Percentiles rank a stretch among this genome's conserved stretches.
Conservation (phyloP, 345 rosid genomes). For the Dipteronia sinensis region DNA sequence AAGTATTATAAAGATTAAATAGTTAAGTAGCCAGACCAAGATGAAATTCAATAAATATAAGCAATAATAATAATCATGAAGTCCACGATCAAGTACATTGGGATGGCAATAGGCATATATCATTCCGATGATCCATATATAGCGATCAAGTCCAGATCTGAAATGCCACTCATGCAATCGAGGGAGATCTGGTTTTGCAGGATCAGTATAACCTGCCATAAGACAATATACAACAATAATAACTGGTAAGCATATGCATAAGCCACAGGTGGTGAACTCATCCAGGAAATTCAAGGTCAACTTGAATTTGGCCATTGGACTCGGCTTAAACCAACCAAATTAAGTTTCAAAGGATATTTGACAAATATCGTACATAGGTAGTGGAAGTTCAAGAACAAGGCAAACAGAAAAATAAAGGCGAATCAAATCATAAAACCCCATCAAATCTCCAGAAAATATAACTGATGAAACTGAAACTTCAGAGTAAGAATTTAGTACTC, state of each 20-base stretch:
- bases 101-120: constrained; percentile 95
- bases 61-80: background rate
- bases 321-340: background rate
- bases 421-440: background rate
- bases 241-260: background rate
- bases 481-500: background rate
- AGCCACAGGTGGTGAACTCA: constrained; percentile 13
- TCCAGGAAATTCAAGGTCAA: background rate
- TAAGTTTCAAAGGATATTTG: background rate
- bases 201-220: constrained; percentile 80
- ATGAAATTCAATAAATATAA: background rate
- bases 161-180: constrained; percentile 93
- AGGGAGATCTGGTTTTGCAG: constrained; percentile 86
- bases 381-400: background rate
- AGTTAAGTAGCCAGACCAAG: constrained; percentile 10
- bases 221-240: constrained; percentile 1
- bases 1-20: constrained; percentile 23
- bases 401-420: background rate
- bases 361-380: background rate
- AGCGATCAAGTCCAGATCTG: constrained; percentile 98
- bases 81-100: constrained; percentile 43
- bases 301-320: background rate
- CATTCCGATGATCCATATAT: constrained; percentile 96
- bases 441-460: background rate
- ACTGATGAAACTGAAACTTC: background rate